These are phyloP conservation scores for Gomphus bonarii DNA, from an alignment of 1,284 basidiomycete species.

Conservation along the genomic window DNA sequence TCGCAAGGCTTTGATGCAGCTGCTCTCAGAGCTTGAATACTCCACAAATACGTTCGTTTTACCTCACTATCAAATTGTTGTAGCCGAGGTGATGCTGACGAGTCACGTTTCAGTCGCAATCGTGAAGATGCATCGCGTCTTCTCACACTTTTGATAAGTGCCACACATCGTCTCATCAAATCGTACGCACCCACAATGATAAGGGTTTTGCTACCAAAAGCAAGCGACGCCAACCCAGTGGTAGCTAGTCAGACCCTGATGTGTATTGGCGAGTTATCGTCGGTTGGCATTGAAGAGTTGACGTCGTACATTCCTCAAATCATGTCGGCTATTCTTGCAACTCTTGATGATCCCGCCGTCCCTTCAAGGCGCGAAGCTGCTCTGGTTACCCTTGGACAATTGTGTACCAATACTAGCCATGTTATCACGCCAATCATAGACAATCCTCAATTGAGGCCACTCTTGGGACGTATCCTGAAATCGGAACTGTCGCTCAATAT, in stretches of 20 bases:
- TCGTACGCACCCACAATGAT: slow-evolving; percentile 97
- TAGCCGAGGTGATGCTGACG: neutral
- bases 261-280: slow-evolving; percentile 90
- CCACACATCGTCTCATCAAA: slow-evolving; percentile 90
- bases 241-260: slow-evolving; percentile 91
- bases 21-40: slow-evolving; percentile 96
- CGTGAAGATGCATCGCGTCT: slow-evolving; percentile 91
- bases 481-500: slow-evolving; percentile 71
- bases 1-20: slow-evolving; percentile 91
- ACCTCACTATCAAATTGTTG: neutral
- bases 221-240: slow-evolving; percentile 74
- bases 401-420: slow-evolving; percentile 95
- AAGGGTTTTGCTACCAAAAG: slow-evolving; percentile 82
- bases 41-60: slow-evolving; percentile 72
- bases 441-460: slow-evolving; percentile 80
- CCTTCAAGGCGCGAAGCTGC: slow-evolving; percentile 86
- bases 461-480: slow-evolving; percentile 80
- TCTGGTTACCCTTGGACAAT: slow-evolving; percentile 86
- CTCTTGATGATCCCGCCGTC: slow-evolving; percentile 78
- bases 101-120: slow-evolving; percentile 41
- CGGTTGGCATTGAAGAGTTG: slow-evolving; percentile 93
- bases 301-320: slow-evolving; percentile 75
- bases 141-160: slow-evolving; percentile 78
- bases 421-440: slow-evolving; percentile 89
- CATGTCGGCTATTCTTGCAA: slow-evolving; percentile 84